Percentiles rank a stretch among this genome's conserved stretches.
Evolutionary conservation across 306 rosid genomes (phyloP).

Genomic region (Echinosophora koreensis): DNA sequence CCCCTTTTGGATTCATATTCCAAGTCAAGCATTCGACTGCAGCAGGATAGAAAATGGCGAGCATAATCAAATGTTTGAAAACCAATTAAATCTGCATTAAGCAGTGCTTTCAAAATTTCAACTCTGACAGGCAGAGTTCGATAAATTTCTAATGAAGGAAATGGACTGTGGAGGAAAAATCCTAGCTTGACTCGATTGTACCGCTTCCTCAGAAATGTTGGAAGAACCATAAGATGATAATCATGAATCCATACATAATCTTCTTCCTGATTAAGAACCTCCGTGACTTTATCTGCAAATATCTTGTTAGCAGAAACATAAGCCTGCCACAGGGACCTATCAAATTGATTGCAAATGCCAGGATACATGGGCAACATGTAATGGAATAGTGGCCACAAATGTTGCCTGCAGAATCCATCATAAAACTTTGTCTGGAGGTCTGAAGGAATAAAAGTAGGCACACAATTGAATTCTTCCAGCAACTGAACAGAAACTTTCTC

Average conservation of each 20-base stretch:
- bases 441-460: slow-evolving; percentile 78
- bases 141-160: slow-evolving; percentile 90
- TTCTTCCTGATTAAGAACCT: slow-evolving; percentile 73
- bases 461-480: slow-evolving; percentile 79
- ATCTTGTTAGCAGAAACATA: slow-evolving; percentile 84
- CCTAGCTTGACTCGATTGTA: slow-evolving; percentile 74
- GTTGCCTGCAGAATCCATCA: slow-evolving; percentile 87
- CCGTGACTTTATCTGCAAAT: slow-evolving; percentile 84
- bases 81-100: slow-evolving; percentile 82
- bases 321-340: slow-evolving; percentile 83
- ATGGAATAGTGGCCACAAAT: slow-evolving; percentile 86
- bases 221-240: slow-evolving; percentile 95
- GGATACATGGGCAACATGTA: slow-evolving; percentile 86
- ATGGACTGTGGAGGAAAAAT: slow-evolving; percentile 84
- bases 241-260: slow-evolving; percentile 96
- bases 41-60: slow-evolving; percentile 87
- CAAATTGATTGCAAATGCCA: slow-evolving; percentile 69
- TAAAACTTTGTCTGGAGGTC: slow-evolving; percentile 71
- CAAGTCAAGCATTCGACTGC: slow-evolving; percentile 86
- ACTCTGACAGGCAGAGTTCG: slow-evolving; percentile 81
- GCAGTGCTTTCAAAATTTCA: slow-evolving; percentile 78
- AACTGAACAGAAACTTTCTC: slow-evolving; percentile 71
- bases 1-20: slow-evolving; percentile 81
- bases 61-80: slow-evolving; percentile 95
- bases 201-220: slow-evolving; percentile 79